These are phyloP conservation scores for Paraconiothyrium sp. DNA, from an alignment of 2,329 filamentous ascomycete genomes.

Conservation along the genomic window DNA sequence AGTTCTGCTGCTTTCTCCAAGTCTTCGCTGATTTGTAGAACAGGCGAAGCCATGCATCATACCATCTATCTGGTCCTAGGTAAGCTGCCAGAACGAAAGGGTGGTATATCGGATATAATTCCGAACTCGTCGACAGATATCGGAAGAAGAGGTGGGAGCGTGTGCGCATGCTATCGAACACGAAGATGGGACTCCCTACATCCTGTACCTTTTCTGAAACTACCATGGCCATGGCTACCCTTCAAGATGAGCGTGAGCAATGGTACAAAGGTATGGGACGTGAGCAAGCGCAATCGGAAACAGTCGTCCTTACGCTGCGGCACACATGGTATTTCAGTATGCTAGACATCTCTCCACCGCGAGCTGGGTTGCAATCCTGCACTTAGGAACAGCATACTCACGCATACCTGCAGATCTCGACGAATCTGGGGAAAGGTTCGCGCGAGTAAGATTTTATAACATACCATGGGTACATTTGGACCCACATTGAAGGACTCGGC, in stretches of 20 bases:
- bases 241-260: too few species aligned
- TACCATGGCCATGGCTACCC: too few species aligned
- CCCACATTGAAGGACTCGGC: neutral
- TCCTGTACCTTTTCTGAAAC: too few species aligned
- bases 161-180: slow-evolving; percentile 2
- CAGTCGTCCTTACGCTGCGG: too few species aligned
- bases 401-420: neutral
- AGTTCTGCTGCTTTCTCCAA: too few species aligned
- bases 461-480: neutral
- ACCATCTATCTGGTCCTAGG: neutral
- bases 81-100: neutral
- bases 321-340: too few species aligned
- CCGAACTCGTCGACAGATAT: neutral
- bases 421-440: neutral
- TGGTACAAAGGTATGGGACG: neutral
- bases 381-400: neutral
- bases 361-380: too few species aligned
- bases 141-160: slow-evolving; percentile 5
- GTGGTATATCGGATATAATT: neutral
- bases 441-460: neutral
- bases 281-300: too few species aligned
- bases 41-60: neutral
- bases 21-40: neutral
- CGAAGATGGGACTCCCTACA: neutral
- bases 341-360: too few species aligned